Base-by-base conservation (phyloP, 768 basidiomycete genomes). In the Tephrocybe rancida region DNA sequence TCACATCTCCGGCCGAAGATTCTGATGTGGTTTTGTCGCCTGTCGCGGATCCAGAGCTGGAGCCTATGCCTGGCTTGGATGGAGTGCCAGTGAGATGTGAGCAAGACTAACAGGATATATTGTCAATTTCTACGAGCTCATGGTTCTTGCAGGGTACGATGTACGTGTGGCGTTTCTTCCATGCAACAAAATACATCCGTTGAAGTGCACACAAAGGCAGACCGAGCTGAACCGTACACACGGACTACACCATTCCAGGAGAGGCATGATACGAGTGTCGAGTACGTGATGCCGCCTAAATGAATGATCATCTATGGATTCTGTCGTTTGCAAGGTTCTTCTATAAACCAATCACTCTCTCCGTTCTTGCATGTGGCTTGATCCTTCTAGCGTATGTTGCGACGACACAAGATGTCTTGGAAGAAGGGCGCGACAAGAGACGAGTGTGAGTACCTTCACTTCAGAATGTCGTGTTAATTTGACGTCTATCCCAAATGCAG, bases 181-280 rank as follows among this genome's bases (percentile, higher is more conserved):
- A 50, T 61, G 48, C 57, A 39, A 57, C 51, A 49, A 57, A n/a
- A 50, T 44, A 30, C 61, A 47, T 61, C 38, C 58, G 57, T 57
- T 59, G 55, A 64, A 60, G 46, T 42, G 54, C 52, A 50, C 26
- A 34, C 9, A 44, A 66, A 93, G 90, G 92, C 92, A 53, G 83
- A 93, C 71, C 85, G 90, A 59, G 85, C 87, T 43, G 91, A 93
- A 67, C 62, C 91, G 9, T 93, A 93, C 65, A 93, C 91, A 18
- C 81, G 85, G 53, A 93, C 91, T 60, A 77, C 78, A 42, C 91
- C 91, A 24, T 93, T 93, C 67, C 90, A 92, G 67, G 89, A 92
- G 73, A 84, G 78, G 63, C 80, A 85, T 65, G 91, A 93, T 65
- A 90, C 91, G 21, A 89, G 84, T 58, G 80, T 93, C 57, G 92